A percentile compares a stretch with the other conserved stretches of the same genome.
Evolutionary conservation across 371 early-diverging fungal species (phyloP).

Genomic region (Mortierella sp.): DNA sequence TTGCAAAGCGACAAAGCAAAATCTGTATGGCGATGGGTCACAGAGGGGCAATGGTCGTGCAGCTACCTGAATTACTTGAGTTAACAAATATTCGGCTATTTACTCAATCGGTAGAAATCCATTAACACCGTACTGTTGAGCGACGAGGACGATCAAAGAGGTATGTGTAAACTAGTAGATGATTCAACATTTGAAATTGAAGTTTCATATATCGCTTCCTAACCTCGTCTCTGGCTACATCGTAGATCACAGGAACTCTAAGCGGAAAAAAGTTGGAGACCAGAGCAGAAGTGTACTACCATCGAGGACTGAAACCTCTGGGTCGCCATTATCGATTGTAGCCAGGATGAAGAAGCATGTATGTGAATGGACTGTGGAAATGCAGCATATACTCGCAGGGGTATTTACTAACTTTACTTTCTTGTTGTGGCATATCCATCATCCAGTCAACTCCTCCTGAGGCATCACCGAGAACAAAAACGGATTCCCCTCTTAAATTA

Average conservation of each 20-base stretch:
- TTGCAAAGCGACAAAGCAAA: conserved; percentile 9
- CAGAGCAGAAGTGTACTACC: not conserved
- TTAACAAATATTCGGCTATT: not conserved
- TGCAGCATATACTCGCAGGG: not conserved
- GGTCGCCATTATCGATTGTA: conserved; percentile 8
- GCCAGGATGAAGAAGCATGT: conserved; percentile 40
- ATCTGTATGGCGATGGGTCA: conserved; percentile 12
- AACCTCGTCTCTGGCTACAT: not conserved
- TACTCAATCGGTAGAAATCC: conserved; percentile 13
- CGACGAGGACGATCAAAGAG: conserved; percentile 42
- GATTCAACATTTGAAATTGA: not conserved
- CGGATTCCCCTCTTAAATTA: not conserved
- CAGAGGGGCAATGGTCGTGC: not conserved
- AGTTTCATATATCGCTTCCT: not conserved
- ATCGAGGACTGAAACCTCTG: not conserved
- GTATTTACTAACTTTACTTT: not conserved
- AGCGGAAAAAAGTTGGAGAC: conserved; percentile 21
- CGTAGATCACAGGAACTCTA: conserved; percentile 22
- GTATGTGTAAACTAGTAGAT: not conserved
- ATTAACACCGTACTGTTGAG: conserved; percentile 19
- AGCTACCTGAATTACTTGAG: not conserved
- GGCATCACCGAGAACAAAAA: not conserved
- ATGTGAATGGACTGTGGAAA: not conserved
- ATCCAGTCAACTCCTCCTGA: not conserved
- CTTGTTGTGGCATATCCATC: not conserved